Evolutionary conservation across 2,329 filamentous ascomycete genomes (phyloP).

Genomic region (Aureobasidium mangrovei): DNA sequence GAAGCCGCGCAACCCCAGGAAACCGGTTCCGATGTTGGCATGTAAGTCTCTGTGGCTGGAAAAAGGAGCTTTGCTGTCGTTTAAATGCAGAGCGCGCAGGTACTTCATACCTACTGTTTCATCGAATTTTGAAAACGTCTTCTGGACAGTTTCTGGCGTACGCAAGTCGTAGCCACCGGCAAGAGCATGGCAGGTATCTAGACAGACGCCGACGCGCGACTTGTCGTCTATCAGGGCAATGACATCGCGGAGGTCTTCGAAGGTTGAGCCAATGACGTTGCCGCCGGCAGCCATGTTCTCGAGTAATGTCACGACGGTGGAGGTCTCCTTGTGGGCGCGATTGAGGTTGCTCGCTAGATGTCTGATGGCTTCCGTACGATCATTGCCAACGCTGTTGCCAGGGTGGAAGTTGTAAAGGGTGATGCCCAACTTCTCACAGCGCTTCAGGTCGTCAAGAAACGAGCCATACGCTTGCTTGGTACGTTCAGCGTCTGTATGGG

Average conservation of each 20-base stretch:
- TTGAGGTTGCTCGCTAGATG: constrained; percentile 80
- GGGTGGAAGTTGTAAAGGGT: constrained; percentile 97
- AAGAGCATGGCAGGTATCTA: constrained; percentile 95
- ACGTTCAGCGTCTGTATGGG: constrained; percentile 70
- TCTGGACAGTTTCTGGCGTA: constrained; percentile 60
- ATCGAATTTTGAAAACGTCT: constrained; percentile 70
- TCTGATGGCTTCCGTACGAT: constrained; percentile 59
- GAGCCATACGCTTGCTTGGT: constrained; percentile 75
- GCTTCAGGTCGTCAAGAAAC: constrained; percentile 79
- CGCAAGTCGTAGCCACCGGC: constrained; percentile 88
- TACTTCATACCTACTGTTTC: constrained; percentile 67
- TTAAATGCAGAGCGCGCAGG: constrained; percentile 79
- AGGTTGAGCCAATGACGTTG: constrained; percentile 76
- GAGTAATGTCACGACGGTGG: constrained; percentile 73
- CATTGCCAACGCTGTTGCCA: constrained; percentile 62
- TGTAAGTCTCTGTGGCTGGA: constrained; percentile 78
- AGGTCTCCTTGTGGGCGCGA: constrained; percentile 59
- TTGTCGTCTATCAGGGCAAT: constrained; percentile 75
- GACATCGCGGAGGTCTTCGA: constrained; percentile 79
- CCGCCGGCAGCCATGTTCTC: constrained; percentile 94
- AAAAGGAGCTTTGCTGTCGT: constrained; percentile 90
- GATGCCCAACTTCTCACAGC: constrained; percentile 82
- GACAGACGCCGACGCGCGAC: constrained; percentile 77
- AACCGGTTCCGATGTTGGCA: constrained; percentile 93
- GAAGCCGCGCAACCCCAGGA: constrained; percentile 81